Percentiles rank a stretch among this genome's conserved stretches.
Conservation (phyloP, 2,329 filamentous ascomycete species). For the Colletotrichum sp. region DNA sequence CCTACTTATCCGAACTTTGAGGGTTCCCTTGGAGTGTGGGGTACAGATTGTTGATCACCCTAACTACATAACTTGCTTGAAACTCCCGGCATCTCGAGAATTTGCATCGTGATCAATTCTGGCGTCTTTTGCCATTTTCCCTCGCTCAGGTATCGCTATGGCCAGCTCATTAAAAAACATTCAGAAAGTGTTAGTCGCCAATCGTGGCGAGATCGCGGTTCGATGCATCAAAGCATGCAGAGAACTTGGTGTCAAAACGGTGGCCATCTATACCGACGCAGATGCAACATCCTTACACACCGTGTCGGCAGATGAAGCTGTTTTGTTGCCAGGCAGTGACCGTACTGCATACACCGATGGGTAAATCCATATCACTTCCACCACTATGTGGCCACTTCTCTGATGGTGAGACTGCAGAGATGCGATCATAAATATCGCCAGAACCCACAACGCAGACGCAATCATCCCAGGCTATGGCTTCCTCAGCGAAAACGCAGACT, state of each 20-base stretch:
- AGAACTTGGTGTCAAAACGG: constrained; percentile 51
- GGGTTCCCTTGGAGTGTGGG: background rate
- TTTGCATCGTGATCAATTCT: background rate
- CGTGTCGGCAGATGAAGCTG: background rate
- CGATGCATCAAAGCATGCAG: constrained; percentile 53
- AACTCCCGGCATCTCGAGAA: background rate
- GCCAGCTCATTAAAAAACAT: background rate
- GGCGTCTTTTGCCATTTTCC: background rate
- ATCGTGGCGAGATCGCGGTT: constrained; percentile 63
- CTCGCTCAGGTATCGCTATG: background rate
- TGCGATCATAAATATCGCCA: background rate
- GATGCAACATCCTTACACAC: background rate
- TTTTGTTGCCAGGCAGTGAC: background rate
- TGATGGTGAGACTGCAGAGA: background rate
- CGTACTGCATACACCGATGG: background rate
- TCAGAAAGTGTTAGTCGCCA: constrained; percentile 55
- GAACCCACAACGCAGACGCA: constrained; percentile 46
- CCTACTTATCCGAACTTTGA: background rate
- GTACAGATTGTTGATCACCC: background rate
- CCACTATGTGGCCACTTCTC: background rate
- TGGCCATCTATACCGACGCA: constrained; percentile 53
- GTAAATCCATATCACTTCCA: background rate
- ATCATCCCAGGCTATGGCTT: constrained; percentile 72
- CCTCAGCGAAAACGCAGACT: constrained; percentile 65
- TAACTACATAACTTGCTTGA: background rate